Percentiles rank a stretch among this genome's conserved stretches.
These are phyloP conservation scores for Fusarium veterinarium DNA, from an alignment of 2,329 filamentous ascomycete genomes.

Conservation along the genomic window DNA sequence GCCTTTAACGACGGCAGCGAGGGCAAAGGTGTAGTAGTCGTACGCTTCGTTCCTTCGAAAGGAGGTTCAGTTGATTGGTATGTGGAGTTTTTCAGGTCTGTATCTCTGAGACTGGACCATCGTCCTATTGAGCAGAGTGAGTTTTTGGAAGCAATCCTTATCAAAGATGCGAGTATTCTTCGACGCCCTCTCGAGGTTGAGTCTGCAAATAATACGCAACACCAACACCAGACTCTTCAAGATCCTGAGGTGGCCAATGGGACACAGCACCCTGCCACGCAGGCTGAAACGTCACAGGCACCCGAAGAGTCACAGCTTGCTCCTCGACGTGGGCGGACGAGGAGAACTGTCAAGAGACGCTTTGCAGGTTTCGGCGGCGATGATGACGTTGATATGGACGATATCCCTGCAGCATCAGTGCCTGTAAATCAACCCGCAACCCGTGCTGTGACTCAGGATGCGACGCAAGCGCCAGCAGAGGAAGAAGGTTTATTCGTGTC, in stretches of 20 bases:
- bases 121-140: constrained; percentile 89
- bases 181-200: constrained; percentile 73
- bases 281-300: constrained; percentile 24
- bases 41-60: constrained; percentile 74
- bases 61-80: constrained; percentile 72
- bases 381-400: constrained; percentile 53
- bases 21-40: constrained; percentile 80
- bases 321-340: constrained; percentile 41
- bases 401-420: constrained; percentile 20
- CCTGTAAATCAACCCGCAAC: neutral
- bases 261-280: constrained; percentile 10
- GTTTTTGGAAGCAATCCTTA: constrained; percentile 89
- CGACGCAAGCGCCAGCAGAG: constrained; percentile 12
- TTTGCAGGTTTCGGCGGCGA: constrained; percentile 78
- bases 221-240: constrained; percentile 7
- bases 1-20: constrained; percentile 72
- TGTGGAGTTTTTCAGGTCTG: constrained; percentile 72
- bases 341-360: constrained; percentile 61
- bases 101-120: constrained; percentile 80
- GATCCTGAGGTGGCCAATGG: constrained; percentile 7
- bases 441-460: neutral
- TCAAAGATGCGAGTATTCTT: constrained; percentile 79
- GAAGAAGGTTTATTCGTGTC: constrained; percentile 67
- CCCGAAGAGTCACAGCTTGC: constrained; percentile 39
- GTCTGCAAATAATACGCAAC: constrained; percentile 41